Percentiles rank a stretch among this genome's conserved stretches.
Conservation (phyloP, 495 filamentous ascomycete genomes). For the Tuber brumale region DNA sequence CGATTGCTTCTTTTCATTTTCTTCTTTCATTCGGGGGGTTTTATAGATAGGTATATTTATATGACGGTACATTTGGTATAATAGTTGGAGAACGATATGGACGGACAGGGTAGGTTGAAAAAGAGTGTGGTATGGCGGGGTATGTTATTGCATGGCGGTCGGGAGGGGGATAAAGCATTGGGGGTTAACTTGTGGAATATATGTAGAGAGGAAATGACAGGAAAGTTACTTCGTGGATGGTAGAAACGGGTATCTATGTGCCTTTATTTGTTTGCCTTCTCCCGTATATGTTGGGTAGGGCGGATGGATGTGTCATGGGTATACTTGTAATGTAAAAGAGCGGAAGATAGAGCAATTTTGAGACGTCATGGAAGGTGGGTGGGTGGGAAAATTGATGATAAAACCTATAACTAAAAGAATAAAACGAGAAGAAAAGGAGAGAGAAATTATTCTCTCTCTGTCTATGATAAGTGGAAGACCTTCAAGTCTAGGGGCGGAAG, state of each 20-base stretch:
- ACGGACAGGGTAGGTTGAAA: not conserved
- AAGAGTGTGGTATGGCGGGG: not conserved
- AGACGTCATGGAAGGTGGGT: not conserved
- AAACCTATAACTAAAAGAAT: not conserved
- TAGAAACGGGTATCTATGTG: not conserved
- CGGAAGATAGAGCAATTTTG: not conserved
- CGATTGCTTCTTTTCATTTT: not conserved
- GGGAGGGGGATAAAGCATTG: not conserved
- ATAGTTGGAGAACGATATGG: not conserved
- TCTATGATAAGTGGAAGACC: not conserved
- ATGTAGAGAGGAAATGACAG: not conserved
- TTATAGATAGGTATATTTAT: not conserved
- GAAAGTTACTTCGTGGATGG: not conserved
- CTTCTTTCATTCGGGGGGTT: not conserved
- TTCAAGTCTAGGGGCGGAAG: constrained; percentile 7
- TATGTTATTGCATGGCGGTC: not conserved
- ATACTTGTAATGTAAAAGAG: not conserved
- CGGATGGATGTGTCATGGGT: not conserved
- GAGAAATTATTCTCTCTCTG: not conserved
- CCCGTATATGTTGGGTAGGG: not conserved
- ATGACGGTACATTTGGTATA: not conserved
- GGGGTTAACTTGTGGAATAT: not conserved
- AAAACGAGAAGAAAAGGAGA: not conserved
- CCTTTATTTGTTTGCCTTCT: not conserved
- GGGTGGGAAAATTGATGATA: not conserved